A percentile compares a stretch with the other conserved stretches of the same genome.
These are phyloP conservation scores for Heterobasidion parviporum DNA, from an alignment of 1,284 basidiomycete genomes.

Conservation along the genomic window DNA sequence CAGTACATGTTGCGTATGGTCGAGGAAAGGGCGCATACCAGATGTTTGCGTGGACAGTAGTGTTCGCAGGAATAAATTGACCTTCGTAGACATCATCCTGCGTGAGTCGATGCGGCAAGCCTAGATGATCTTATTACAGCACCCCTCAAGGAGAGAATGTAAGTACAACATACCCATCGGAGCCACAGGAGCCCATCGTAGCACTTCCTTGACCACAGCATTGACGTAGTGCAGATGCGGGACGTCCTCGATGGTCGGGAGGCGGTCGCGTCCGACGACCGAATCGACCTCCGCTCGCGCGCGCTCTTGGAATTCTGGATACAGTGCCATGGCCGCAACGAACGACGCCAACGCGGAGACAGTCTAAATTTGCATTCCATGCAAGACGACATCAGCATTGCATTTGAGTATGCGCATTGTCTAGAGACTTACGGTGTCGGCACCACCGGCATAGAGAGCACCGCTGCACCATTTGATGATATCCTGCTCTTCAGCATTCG, in stretches of 20 bases:
- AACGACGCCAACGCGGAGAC: conserved; percentile 14
- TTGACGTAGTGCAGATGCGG: conserved; percentile 18
- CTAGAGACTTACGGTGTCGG: conserved; percentile 30
- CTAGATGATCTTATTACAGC: background rate
- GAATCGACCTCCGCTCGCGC: conserved; percentile 21
- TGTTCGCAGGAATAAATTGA: conserved; percentile 14
- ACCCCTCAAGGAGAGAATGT: background rate
- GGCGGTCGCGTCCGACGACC: conserved; percentile 14
- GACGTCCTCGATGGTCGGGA: conserved; percentile 19
- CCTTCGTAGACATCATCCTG: conserved; percentile 15
- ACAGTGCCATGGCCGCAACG: conserved; percentile 16
- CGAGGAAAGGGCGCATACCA: conserved; percentile 8
- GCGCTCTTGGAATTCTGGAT: conserved; percentile 17
- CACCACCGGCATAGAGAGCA: conserved; percentile 32
- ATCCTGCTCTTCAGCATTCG: conserved; percentile 20
- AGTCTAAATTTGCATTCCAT: conserved; percentile 8
- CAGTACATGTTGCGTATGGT: background rate
- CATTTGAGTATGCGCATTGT: background rate
- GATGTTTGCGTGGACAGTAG: conserved; percentile 10
- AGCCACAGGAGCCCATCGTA: conserved; percentile 14
- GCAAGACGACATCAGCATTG: background rate
- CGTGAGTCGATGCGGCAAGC: conserved; percentile 9
- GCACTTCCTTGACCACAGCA: conserved; percentile 19
- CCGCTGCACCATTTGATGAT: conserved; percentile 24
- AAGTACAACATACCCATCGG: conserved; percentile 7